Percentiles rank a stretch among this genome's conserved stretches.
phyloP scores from a whole-genome alignment of 1,284 basidiomycete species.

The Puccinia coronata region DNA sequence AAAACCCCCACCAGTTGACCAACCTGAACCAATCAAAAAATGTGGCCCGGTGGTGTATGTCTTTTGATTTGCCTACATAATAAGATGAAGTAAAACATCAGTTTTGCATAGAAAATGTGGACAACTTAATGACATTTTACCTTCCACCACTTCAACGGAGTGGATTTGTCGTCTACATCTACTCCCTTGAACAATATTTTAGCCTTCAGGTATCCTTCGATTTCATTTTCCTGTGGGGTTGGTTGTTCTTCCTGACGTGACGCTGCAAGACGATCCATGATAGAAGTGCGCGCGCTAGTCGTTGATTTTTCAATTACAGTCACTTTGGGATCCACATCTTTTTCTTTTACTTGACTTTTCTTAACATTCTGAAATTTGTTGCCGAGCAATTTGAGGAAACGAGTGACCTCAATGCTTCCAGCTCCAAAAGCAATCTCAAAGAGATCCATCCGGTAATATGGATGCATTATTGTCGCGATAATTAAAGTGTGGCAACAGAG shows the following conservation, averaged over 20 bases:
- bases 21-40: no score
- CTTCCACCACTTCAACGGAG: no score
- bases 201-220: neutral
- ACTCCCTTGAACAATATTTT: neutral
- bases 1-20: no score
- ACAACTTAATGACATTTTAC: neutral
- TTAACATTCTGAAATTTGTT: neutral
- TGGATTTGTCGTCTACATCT: neutral
- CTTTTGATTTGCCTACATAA: no score
- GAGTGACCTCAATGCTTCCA: neutral
- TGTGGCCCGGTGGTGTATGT: no score
- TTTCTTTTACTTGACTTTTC: neutral
- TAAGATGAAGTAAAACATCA: neutral
- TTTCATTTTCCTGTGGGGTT: neutral
- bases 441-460: constrained; percentile 2
- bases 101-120: neutral
- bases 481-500: neutral
- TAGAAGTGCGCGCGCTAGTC: no score
- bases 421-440: neutral
- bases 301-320: neutral
- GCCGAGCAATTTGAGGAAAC: neutral
- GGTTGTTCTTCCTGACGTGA: neutral
- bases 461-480: neutral
- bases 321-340: neutral
- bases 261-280: neutral